Percentiles rank a stretch among this genome's conserved stretches.
These are phyloP conservation scores for Boechera retrofracta DNA, from an alignment of 345 rosid species.

Conservation along the genomic window DNA sequence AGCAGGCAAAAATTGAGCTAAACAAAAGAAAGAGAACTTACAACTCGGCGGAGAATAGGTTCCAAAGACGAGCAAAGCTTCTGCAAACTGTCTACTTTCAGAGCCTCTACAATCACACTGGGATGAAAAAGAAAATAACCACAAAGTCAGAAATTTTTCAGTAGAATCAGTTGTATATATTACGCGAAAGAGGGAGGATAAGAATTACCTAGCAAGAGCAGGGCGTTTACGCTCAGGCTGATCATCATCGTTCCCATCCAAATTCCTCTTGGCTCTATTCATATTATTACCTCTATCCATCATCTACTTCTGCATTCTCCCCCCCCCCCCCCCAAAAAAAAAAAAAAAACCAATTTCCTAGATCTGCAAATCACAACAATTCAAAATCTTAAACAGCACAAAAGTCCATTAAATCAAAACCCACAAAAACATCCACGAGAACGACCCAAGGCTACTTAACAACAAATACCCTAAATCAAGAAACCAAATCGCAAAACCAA, in stretches of 20 bases:
- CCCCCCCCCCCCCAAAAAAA: not conserved
- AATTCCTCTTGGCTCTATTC: slow-evolving; percentile 65
- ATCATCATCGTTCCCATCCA: slow-evolving; percentile 63
- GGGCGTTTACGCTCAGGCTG: slow-evolving; percentile 79
- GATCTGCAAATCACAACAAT: not conserved
- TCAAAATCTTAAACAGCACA: not conserved
- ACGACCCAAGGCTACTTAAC: not conserved
- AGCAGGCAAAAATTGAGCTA: not conserved
- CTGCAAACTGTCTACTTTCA: slow-evolving; percentile 94
- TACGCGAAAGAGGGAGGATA: not conserved
- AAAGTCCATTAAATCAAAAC: not conserved
- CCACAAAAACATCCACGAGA: not conserved
- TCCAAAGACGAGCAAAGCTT: slow-evolving; percentile 97
- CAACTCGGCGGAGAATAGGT: slow-evolving; percentile 97
- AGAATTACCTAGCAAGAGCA: slow-evolving; percentile 69
- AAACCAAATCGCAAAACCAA: not conserved
- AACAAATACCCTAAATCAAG: not conserved
- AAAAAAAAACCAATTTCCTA: slow-evolving; percentile 26
- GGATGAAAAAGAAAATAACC: not conserved
- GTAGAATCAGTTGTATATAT: not conserved
- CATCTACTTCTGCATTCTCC: slow-evolving; percentile 50
- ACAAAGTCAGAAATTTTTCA: slow-evolving; percentile 33
- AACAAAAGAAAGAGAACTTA: slow-evolving; percentile 50
- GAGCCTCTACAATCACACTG: slow-evolving; percentile 96
- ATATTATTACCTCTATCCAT: slow-evolving; percentile 69